phyloP scores from a whole-genome alignment of 2,329 filamentous ascomycete genomes.

The Diaporthe citri region DNA sequence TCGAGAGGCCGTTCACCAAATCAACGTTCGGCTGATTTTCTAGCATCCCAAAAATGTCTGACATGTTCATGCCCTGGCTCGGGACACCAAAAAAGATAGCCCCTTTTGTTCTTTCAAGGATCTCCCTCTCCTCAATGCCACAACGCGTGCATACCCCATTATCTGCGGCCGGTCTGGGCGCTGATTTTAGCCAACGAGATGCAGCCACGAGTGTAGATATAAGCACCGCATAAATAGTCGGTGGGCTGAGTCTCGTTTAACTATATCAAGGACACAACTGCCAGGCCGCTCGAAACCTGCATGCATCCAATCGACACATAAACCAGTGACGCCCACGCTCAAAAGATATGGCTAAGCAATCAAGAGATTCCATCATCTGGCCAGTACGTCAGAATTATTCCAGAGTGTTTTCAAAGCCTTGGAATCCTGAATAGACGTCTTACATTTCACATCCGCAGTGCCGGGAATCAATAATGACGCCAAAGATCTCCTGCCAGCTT shows the following conservation, averaged over 20 bases:
- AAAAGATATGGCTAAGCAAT: background rate
- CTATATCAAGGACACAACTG: background rate
- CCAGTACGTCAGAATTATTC: background rate
- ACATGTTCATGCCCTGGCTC: no score
- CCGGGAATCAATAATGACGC: background rate
- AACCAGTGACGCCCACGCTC: background rate
- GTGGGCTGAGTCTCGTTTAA: background rate
- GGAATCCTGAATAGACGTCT: background rate
- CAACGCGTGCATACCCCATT: background rate
- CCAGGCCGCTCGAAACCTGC: no score
- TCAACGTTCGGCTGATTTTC: no score
- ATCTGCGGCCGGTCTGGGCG: background rate
- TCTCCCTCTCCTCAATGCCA: background rate
- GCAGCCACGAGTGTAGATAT: background rate
- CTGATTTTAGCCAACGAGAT: background rate
- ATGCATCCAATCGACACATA: background rate
- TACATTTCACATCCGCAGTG: background rate
- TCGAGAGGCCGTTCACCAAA: no score
- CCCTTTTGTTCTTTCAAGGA: no score
- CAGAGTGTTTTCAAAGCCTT: fast-evolving
- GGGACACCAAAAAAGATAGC: no score
- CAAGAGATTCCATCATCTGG: background rate
- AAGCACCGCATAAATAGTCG: background rate
- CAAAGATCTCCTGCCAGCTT: background rate
- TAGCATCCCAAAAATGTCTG: no score